A percentile compares a stretch with the other conserved stretches of the same genome.
phyloP scores from a whole-genome alignment of 192 early-diverging fungal genomes.

The Phlyctochytrium planicorne region DNA sequence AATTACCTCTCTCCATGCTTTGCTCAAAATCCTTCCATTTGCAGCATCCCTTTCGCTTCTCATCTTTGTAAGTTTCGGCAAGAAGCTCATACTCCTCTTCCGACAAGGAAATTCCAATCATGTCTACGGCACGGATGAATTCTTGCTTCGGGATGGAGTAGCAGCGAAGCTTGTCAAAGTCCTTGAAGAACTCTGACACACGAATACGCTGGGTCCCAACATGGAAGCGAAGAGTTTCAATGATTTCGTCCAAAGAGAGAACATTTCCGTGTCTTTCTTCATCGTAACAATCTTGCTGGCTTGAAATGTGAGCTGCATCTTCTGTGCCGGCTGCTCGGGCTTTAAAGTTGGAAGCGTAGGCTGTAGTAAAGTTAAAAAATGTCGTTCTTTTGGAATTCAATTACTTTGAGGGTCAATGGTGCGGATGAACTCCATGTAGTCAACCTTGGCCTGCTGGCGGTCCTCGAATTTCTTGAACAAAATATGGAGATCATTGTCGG shows the following conservation, averaged over 20 bases:
- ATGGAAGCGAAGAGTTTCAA: slow-evolving; percentile 34
- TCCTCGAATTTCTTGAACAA: slow-evolving; percentile 55
- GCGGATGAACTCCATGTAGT: slow-evolving; percentile 54
- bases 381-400: neutral
- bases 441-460: slow-evolving; percentile 38
- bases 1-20: slow-evolving; percentile 46
- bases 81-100: slow-evolving; percentile 37
- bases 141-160: slow-evolving; percentile 50
- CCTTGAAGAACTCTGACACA: slow-evolving; percentile 54
- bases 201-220: slow-evolving; percentile 44
- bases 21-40: slow-evolving; percentile 51
- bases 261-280: neutral
- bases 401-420: slow-evolving; percentile 52
- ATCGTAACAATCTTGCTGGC: neutral
- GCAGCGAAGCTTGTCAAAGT: slow-evolving; percentile 55
- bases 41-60: slow-evolving; percentile 30
- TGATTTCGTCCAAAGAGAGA: slow-evolving; percentile 12
- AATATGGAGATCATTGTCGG: slow-evolving; percentile 50
- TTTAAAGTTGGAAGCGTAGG: slow-evolving; percentile 31
- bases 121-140: slow-evolving; percentile 52
- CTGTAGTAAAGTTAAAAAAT: slow-evolving; percentile 24
- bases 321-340: slow-evolving; percentile 35
- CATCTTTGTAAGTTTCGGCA: slow-evolving; percentile 40
- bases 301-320: no score
- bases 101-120: slow-evolving; percentile 40